Evolutionary conservation across 768 basidiomycete genomes (phyloP).

Genomic region (Amanita fuliginea): DNA sequence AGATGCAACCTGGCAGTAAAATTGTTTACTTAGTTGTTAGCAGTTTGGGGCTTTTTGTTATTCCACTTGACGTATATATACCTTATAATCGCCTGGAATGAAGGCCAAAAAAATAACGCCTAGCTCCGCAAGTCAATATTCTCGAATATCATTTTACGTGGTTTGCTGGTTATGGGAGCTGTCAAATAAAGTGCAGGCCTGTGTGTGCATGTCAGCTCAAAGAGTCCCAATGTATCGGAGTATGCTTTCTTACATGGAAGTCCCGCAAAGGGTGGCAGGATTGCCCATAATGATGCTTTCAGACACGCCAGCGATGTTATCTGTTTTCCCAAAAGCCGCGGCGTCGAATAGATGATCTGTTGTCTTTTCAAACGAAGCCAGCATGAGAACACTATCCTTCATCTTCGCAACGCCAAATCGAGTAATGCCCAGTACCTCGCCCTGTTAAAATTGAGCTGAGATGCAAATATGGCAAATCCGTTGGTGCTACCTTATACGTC

Average conservation of each 20-base stretch:
- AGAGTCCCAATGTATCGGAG: background rate
- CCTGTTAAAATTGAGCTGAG: conserved; percentile 32
- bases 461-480: background rate
- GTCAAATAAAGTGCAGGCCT: conserved; percentile 42
- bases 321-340: conserved; percentile 90
- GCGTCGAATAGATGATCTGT: conserved; percentile 99
- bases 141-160: conserved; percentile 40
- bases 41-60: background rate
- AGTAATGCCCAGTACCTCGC: conserved; percentile 96
- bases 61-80: background rate
- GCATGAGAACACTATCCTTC: conserved; percentile 98
- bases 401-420: conserved; percentile 99
- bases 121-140: conserved; percentile 10
- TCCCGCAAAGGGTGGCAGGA: conserved; percentile 87
- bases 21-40: background rate
- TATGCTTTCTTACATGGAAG: conserved; percentile 61
- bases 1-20: background rate
- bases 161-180: conserved; percentile 34
- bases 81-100: background rate
- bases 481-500: conserved; percentile 74
- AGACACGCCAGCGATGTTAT: conserved; percentile 91
- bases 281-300: conserved; percentile 99
- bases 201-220: background rate
- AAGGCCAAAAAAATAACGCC: too few relatives aligned
- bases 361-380: conserved; percentile 98